phyloP scores from a whole-genome alignment of 257 asterid species.

The Nicotiana tomentosiformis region DNA sequence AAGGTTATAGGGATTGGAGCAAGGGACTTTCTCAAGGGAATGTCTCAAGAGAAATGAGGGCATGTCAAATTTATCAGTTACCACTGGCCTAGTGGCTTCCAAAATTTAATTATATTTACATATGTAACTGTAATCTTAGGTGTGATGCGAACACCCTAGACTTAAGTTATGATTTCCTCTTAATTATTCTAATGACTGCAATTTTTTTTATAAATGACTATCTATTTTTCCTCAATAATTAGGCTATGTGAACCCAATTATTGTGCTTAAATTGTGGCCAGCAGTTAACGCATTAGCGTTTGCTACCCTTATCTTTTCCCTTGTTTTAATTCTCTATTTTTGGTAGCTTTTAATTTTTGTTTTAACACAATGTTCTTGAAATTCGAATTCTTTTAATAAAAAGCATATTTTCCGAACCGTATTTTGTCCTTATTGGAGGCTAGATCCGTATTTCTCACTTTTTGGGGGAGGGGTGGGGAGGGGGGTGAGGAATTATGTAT shows the following conservation, averaged over 20 bases:
- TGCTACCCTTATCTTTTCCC: neutral
- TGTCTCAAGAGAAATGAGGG: conserved; percentile 23
- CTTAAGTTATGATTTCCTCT: neutral
- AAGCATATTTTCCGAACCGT: too few species aligned
- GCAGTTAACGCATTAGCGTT: neutral
- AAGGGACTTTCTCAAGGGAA: conserved; percentile 44
- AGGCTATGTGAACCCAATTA: neutral
- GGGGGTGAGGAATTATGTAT: too few species aligned
- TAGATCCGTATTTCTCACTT: too few species aligned
- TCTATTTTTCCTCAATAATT: neutral
- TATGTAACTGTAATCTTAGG: neutral
- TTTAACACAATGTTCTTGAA: neutral
- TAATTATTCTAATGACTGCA: neutral
- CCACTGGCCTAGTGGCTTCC: too few species aligned
- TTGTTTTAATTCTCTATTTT: neutral
- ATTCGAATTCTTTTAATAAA: neutral
- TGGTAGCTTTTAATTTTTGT: neutral
- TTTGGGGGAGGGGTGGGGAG: too few species aligned
- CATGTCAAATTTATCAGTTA: neutral
- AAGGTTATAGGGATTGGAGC: conserved; percentile 42
- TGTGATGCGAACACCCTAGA: neutral
- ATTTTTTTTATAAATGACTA: neutral
- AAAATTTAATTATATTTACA: neutral
- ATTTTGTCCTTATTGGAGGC: too few species aligned
- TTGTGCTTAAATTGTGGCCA: neutral